Base-by-base conservation (phyloP, 1,284 basidiomycete species). In the Ganoderma leucocontextum region DNA sequence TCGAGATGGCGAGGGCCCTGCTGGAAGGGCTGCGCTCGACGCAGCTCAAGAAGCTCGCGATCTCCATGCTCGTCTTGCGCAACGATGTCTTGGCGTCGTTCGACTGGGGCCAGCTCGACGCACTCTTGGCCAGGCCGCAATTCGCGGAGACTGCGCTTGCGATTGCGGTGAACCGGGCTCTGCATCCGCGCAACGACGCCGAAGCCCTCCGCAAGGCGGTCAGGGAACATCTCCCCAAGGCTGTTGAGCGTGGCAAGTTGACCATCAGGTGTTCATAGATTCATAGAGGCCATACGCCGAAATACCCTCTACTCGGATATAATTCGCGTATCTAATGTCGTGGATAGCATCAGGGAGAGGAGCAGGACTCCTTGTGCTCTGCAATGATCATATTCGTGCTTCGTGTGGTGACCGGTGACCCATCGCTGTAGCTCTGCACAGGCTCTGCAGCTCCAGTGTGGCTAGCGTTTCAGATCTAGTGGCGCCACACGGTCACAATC, bases 61-160 rank as follows among this genome's bases (percentile, higher is more conserved):
- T 74, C 17, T 68, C 70, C 13, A 61, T 75, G 52, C 69, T 75
- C 13, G 68, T 72, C 19, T 66, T 69, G 22, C 69, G 66, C 53
- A 62, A 35, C 25, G 64, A 69, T 33, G 70, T 69, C 29, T 55
- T 75, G 29, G 49, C 64, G 29, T 64, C 68, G 12, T 69, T 73
- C 36, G 70, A 75, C 42, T 75, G 74, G 74, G 60, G 12, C 42
- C n/a, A 47, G 39, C 68, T 75, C 2, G 70, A 74, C 41, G 36
- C 42, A 9, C 33, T 63, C 35, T 62, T 75, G 25, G 66, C 73
- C 0, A 64, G 55, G 19, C 60, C 70, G 6, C 36, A 36, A 2
- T 72, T 72, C 59, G 39, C 22, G 7, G 61, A 62, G 36, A 64
- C 72, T 25, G 59, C 44, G 33, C 63, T 75, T 22, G 60, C 61